phyloP scores from a whole-genome alignment of 2,329 filamentous ascomycete genomes.

The Calonectria hawksworthii region DNA sequence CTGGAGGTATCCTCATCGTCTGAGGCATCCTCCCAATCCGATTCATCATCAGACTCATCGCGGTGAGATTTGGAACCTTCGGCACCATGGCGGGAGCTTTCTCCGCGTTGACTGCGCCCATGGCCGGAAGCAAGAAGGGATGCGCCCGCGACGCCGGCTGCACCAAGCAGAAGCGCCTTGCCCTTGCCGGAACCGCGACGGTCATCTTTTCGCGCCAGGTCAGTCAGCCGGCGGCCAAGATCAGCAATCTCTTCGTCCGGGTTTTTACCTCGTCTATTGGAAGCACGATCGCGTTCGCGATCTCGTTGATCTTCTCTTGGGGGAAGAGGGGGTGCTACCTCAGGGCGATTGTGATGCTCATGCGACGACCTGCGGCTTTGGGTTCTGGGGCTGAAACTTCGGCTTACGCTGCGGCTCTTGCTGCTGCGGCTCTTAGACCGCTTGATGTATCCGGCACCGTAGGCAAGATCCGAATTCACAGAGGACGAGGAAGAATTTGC shows the following conservation, averaged over 20 bases:
- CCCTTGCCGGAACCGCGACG: constrained; percentile 53
- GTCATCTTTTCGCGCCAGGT: constrained; percentile 66
- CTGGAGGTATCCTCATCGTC: constrained; percentile 61
- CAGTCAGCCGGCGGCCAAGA: constrained; percentile 67
- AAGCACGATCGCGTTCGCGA: constrained; percentile 7
- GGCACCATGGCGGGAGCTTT: constrained; percentile 52
- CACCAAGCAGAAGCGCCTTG: constrained; percentile 41
- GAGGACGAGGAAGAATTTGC: constrained; percentile 76
- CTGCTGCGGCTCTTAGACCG: constrained; percentile 46
- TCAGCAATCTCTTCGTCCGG: constrained; percentile 71
- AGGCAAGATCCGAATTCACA: constrained; percentile 77
- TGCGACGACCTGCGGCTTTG: constrained; percentile 38
- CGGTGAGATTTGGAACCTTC: constrained; percentile 57
- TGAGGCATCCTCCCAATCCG: constrained; percentile 71
- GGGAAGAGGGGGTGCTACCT: constrained; percentile 32
- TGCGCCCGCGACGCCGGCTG: constrained; percentile 56
- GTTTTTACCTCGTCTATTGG: constrained; percentile 49
- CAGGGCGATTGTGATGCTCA: constrained; percentile 33
- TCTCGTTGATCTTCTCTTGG: constrained; percentile 22
- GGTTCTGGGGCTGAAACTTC: constrained; percentile 42
- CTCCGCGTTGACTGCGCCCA: constrained; percentile 54
- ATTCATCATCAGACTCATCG: constrained; percentile 60
- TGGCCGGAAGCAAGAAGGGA: constrained; percentile 55
- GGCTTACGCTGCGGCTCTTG: neutral
- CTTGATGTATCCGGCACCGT: constrained; percentile 72